These are phyloP conservation scores for Gynandropsis gynandra DNA, from an alignment of 345 rosid species.

Conservation along the genomic window DNA sequence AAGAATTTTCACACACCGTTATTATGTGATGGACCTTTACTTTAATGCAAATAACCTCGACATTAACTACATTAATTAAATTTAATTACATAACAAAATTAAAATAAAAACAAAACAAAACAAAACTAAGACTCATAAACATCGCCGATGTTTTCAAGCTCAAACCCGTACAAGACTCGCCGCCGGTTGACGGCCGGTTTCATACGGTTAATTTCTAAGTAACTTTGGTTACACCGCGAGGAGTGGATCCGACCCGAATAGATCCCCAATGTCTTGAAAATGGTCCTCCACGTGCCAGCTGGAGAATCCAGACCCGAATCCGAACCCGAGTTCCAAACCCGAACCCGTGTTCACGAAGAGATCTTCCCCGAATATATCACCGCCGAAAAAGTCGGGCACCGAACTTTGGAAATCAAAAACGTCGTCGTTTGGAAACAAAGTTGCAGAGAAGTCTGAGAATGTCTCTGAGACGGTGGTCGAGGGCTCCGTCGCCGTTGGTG, in stretches of 20 bases:
- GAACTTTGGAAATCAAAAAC: slow-evolving; percentile 45
- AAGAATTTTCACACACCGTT: slow-evolving; percentile 48
- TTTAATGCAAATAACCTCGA: slow-evolving; percentile 9
- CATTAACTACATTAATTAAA: slow-evolving; percentile 10
- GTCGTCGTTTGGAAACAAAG: slow-evolving; percentile 32
- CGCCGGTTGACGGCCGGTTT: slow-evolving; percentile 6
- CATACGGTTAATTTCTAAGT: not conserved
- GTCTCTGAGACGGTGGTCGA: slow-evolving; percentile 23
- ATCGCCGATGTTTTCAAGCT: not conserved
- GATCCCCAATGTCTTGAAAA: slow-evolving; percentile 71
- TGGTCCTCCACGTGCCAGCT: slow-evolving; percentile 40
- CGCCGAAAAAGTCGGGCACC: slow-evolving; percentile 33
- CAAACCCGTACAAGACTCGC: slow-evolving; percentile 21
- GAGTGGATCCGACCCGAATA: slow-evolving; percentile 66
- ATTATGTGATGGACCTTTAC: slow-evolving; percentile 14
- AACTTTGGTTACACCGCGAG: slow-evolving; percentile 29
- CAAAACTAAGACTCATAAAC: slow-evolving; percentile 10
- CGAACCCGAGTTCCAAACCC: slow-evolving; percentile 25
- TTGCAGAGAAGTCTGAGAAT: slow-evolving; percentile 33
- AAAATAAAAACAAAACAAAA: no score
- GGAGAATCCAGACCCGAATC: slow-evolving; percentile 40
- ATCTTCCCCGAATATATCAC: slow-evolving; percentile 26
- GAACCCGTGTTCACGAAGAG: slow-evolving; percentile 18
- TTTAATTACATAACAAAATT: slow-evolving; percentile 14
- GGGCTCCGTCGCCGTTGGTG: not conserved